phyloP scores from a whole-genome alignment of 371 early-diverging fungal genomes.

The Batkoa obscura region DNA sequence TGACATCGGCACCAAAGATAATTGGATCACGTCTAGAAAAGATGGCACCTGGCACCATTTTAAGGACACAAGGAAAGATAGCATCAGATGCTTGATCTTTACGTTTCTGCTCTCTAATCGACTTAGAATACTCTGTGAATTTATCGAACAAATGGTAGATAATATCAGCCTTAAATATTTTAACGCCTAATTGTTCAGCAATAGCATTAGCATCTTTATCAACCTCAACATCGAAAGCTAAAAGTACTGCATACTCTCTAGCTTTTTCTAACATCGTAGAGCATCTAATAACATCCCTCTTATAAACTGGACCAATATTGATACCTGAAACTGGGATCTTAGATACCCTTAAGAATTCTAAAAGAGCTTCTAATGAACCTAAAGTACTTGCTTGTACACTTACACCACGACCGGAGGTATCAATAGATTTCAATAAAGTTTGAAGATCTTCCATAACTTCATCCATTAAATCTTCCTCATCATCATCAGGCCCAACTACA shows the following conservation, averaged over 20 bases:
- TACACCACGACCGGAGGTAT: constrained; percentile 86
- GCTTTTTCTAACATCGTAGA: constrained; percentile 85
- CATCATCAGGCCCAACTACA: constrained; percentile 89
- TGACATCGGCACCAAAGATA: constrained; percentile 93
- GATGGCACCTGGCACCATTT: constrained; percentile 87
- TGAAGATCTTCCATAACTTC: constrained; percentile 85
- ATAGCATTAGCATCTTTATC: constrained; percentile 90
- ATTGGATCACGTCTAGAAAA: constrained; percentile 97
- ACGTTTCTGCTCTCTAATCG: constrained; percentile 64
- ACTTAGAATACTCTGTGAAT: constrained; percentile 67
- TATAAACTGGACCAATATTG: constrained; percentile 97
- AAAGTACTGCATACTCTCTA: constrained; percentile 73
- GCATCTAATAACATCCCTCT: constrained; percentile 92
- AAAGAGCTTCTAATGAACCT: constrained; percentile 97
- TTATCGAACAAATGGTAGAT: constrained; percentile 99
- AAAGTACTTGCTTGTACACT: constrained; percentile 98
- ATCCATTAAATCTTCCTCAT: constrained; percentile 84
- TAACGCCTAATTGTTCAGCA: constrained; percentile 86
- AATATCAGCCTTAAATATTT: constrained; percentile 94
- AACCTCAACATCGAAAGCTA: constrained; percentile 98
- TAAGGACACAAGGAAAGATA: constrained; percentile 92
- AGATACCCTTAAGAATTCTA: constrained; percentile 81
- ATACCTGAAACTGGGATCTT: constrained; percentile 96
- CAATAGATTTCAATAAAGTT: constrained; percentile 53
- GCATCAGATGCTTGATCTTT: constrained; percentile 76